These are phyloP conservation scores for Biscutella laevigata DNA, from an alignment of 441 rosid species.

Conservation along the genomic window DNA sequence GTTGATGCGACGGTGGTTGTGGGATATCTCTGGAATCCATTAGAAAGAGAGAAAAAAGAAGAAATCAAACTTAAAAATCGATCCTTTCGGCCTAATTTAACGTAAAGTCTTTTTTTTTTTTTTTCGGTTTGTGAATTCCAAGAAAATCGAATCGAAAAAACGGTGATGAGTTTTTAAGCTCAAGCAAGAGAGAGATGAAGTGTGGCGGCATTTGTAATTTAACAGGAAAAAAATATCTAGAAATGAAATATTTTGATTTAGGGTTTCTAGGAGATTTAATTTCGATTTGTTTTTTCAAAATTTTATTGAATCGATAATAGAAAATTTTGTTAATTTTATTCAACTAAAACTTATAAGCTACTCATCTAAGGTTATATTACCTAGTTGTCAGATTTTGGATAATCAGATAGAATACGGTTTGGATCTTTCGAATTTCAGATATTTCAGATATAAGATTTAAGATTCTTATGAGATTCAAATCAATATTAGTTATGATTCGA, in stretches of 20 bases:
- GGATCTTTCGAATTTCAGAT: too few relatives aligned
- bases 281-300: neutral
- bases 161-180: neutral
- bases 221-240: neutral
- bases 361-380: too few relatives aligned
- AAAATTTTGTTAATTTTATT: too few relatives aligned
- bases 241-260: neutral
- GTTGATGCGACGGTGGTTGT: slow-evolving; percentile 23
- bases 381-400: too few relatives aligned
- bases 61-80: neutral
- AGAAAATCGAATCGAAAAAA: slow-evolving; percentile 12
- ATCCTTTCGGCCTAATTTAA: slow-evolving; percentile 17
- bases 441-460: too few relatives aligned
- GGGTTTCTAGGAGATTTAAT: slow-evolving; percentile 4
- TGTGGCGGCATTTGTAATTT: slow-evolving; percentile 14
- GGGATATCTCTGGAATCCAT: slow-evolving; percentile 65
- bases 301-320: neutral
- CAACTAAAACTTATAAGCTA: too few relatives aligned
- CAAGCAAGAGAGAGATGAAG: slow-evolving; percentile 3
- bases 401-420: too few relatives aligned
- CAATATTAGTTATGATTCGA: too few relatives aligned
- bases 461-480: too few relatives aligned
- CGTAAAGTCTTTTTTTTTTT: neutral
- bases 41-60: neutral
- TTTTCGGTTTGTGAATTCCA: slow-evolving; percentile 2